A percentile compares a stretch with the other conserved stretches of the same genome.
phyloP scores from a whole-genome alignment of 352 stramenopile genomes.

The Globisporangium nagaii region DNA sequence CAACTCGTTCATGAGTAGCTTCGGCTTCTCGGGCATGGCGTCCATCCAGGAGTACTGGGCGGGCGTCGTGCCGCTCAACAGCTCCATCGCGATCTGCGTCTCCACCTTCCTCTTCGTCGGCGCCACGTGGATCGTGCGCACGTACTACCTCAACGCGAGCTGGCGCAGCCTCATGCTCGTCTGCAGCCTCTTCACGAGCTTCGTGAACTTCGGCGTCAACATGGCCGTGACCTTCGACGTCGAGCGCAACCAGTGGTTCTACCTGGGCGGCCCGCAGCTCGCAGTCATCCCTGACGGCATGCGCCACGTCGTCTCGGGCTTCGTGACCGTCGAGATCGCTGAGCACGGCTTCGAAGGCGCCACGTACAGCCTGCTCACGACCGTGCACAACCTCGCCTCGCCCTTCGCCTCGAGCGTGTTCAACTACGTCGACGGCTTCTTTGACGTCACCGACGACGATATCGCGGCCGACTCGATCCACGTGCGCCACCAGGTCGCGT shows the following conservation, averaged over 20 bases:
- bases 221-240: slow-evolving; percentile 54
- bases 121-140: slow-evolving; percentile 48
- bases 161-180: slow-evolving; percentile 52
- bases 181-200: slow-evolving; percentile 38
- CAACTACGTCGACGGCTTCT: slow-evolving; percentile 50
- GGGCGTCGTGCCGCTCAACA: slow-evolving; percentile 48
- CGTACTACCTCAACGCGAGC: slow-evolving; percentile 52
- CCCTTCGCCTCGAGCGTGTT: slow-evolving; percentile 49
- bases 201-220: slow-evolving; percentile 36
- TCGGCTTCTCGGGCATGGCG: slow-evolving; percentile 45
- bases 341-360: slow-evolving; percentile 67
- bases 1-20: slow-evolving; percentile 54
- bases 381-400: slow-evolving; percentile 51
- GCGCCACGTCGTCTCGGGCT: slow-evolving; percentile 48
- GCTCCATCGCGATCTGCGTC: slow-evolving; percentile 42
- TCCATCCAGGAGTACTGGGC: slow-evolving; percentile 60
- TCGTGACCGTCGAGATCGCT: slow-evolving; percentile 65
- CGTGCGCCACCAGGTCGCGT: slow-evolving; percentile 57
- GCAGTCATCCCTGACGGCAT: slow-evolving; percentile 57
- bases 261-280: slow-evolving; percentile 49
- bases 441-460: slow-evolving; percentile 49
- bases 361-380: slow-evolving; percentile 62
- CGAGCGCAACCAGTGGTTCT: slow-evolving; percentile 67
- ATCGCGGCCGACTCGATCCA: slow-evolving; percentile 52
- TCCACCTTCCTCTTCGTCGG: slow-evolving; percentile 46